Evolutionary conservation across 2,329 filamentous ascomycete genomes (phyloP), one percentile per base, ranked within the genome.

Genomic region (Fusarium subtropicale): DNA sequence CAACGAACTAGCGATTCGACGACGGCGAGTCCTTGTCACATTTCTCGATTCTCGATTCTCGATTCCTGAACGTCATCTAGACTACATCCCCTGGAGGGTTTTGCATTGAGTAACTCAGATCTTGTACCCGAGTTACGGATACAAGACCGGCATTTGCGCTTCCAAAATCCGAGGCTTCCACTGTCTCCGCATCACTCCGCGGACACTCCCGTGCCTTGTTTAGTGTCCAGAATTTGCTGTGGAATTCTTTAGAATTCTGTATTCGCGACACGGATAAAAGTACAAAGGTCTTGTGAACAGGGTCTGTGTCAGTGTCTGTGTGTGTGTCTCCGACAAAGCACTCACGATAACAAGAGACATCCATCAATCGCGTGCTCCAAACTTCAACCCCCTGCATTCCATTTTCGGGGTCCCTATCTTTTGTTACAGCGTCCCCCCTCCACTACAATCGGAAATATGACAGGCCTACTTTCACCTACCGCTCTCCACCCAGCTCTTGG

Each of bases 401-500:
- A 15, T 51, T 52, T 52, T 52, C 48, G 48, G 48, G 48, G 48
- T 52, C 34, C 48, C 24, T 51, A 51, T 51, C 64, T 57, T 69
- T 65, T 52, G 33, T 51, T 51, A 51, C 48, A 39, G 33, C 24
- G n/a, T 13, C 24, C 18, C 48, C 33, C 48, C 68, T 68, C 59
- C 68, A 58, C 68, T 65, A 68, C 41, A 50, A 69, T 47, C 60
- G 60, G 63, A 63, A 73, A 72, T 68, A 75, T 75, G 73, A 71
- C 73, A 75, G 72, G 69, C 64, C 55, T 72, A 31, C 64, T 71
- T 47, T 85, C 84, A 69, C 83, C 85, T 60, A 80, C 81, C 58
- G 80, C 83, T 69, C 80, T 87, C 79, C 84, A 87, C 81, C 83
- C 84, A 74, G 79, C 79, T 68, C 81, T 87, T 76, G 82, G 80